Evolutionary conservation across 179 eudicot species (phyloP).

Genomic region (Carnegiea gigantea): DNA sequence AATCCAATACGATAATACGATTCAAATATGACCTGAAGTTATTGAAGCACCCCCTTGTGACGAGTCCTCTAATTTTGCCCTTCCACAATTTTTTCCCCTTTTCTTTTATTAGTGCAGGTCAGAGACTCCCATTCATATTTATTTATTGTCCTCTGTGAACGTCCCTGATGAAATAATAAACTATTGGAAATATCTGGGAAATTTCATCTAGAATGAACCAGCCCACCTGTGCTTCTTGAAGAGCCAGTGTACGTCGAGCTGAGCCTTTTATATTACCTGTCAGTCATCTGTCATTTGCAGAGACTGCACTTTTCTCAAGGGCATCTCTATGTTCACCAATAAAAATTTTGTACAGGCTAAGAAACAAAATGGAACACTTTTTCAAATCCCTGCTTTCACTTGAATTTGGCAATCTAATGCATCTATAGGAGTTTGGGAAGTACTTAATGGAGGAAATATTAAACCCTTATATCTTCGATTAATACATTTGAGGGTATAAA

Average conservation of each 20-base stretch:
- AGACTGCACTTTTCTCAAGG: not conserved
- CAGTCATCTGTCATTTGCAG: conserved; percentile 19
- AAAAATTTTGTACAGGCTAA: not conserved
- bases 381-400: not conserved
- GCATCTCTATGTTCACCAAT: conserved; percentile 12
- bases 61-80: no score
- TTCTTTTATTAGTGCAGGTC: no score
- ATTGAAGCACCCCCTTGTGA: no score
- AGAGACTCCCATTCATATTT: no score
- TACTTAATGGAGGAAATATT: not conserved
- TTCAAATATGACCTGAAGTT: no score
- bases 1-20: no score
- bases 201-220: not conserved
- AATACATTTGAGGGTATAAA: no score
- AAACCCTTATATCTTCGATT: no score
- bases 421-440: not conserved
- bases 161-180: not conserved
- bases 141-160: no score
- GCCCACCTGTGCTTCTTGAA: conserved; percentile 9
- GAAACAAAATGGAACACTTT: not conserved
- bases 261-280: not conserved
- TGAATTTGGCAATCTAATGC: not conserved
- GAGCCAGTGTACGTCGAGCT: not conserved
- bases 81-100: no score
- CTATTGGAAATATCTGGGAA: no score